Evolutionary conservation across 169 alveolate species (phyloP).

Genomic region (Theileria annulata): DNA sequence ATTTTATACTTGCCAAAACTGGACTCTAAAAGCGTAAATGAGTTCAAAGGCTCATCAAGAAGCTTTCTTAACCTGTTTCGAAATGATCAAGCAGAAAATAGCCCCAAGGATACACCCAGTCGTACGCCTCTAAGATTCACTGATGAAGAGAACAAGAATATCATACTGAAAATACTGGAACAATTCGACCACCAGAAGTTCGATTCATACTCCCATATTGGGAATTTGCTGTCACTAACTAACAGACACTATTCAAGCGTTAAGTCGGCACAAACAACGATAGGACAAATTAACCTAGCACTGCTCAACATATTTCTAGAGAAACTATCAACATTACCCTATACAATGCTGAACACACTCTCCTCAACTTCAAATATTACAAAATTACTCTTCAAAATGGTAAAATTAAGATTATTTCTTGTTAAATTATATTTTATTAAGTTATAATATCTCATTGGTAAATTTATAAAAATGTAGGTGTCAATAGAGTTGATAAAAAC

Average conservation of each 20-base stretch:
- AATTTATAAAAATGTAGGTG: background rate
- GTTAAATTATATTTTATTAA: background rate
- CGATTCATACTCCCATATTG: conserved; percentile 33
- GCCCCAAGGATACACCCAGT: background rate
- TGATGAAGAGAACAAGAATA: conserved; percentile 12
- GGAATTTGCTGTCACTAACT: conserved; percentile 11
- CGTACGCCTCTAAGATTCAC: background rate
- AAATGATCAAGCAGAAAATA: background rate
- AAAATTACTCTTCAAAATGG: conserved; percentile 44
- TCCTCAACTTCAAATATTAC: conserved; percentile 45
- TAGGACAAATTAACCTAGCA: conserved; percentile 17
- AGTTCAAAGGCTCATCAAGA: conserved; percentile 22
- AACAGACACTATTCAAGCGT: conserved; percentile 15
- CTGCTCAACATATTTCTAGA: conserved; percentile 24
- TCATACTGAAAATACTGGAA: conserved; percentile 21
- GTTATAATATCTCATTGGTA: background rate
- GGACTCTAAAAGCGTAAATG: conserved; percentile 25
- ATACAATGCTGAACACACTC: conserved; percentile 37
- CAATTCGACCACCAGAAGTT: conserved; percentile 18
- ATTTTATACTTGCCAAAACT: conserved; percentile 51
- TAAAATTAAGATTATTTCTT: background rate
- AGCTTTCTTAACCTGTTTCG: conserved; percentile 1
- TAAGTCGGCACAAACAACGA: background rate
- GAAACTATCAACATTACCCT: conserved; percentile 32
- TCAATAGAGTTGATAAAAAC: conserved; percentile 8